Base-by-base conservation (phyloP, 75 land plant genomes). In the Pinus tabuliformis region DNA sequence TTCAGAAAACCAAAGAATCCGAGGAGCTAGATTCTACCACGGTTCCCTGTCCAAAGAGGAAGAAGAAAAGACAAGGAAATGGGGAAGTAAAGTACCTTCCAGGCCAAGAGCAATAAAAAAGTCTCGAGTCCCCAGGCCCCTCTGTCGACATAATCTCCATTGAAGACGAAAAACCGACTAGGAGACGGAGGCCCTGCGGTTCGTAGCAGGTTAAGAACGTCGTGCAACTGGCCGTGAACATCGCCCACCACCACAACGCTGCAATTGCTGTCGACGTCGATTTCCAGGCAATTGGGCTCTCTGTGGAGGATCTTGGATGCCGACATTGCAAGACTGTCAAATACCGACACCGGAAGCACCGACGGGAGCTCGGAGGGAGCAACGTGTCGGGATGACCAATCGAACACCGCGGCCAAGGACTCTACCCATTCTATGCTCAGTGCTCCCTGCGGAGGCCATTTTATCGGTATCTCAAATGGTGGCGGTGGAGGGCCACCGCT, bases 91-190 rank as follows among this genome's bases (percentile, higher is more conserved):
- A 20, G n/a, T 81, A 92, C 99, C 95, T 94, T 92, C 95, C 95
- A 94, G 15, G 93, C 89, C 13, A 96, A 73, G 56, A 94, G 77
- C 28, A 91, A 78, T n/a, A 96, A 56, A 62, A 89, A 96, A 9
- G 92, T 92, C 80, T 96, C 99, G 54, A 96, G 87, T 3, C 99
- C 99, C 99, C 99, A 96, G 22, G 99, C 97, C 0, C 99, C 99
- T 65, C 97, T 64, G 73, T 96, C 99, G 2, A 96, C 99, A 81
- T 96, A 96, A 81, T 96, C 97, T 3, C 99, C 99, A 81, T 96
- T 96, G 77, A 96, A 96, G 18, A 96, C 91, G 60, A 89, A 96
- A 62, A 89, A 57, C 33, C 91, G 85, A 64, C 80, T 60, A 60
- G 85, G 79, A 20, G 87, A 79, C 2, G 99, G 99, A 39, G 81